Base-by-base conservation (phyloP, 306 rosid species). In the Carpinus viminea region DNA sequence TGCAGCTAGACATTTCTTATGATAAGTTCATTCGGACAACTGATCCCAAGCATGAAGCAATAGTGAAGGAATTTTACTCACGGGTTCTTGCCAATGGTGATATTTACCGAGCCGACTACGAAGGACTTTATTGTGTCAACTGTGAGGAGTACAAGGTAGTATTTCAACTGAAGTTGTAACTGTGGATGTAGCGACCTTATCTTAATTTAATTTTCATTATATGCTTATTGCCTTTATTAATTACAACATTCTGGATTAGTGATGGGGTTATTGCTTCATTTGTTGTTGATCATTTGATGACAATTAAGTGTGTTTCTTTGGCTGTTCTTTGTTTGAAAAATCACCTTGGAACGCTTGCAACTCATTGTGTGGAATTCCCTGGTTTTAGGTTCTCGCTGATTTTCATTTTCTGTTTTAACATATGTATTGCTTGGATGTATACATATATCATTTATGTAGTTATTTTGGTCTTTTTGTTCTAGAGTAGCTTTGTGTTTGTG, bases 101-200 rank as follows among this genome's bases (percentile, higher is more conserved):
- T 77, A 95, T 92, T 78, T 95, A 95, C 81, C 91, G 90, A 76
- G 97, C 98, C 83, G 96, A 95, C 78, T 95, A 92, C 70, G 98
- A 91, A 80, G 98, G 98, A 59, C 95, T 95, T 76, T 95, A 95
- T 87, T 95, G 98, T 75, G 87, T 95, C 78, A 92, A 90, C 74
- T 95, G 98, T 43, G 98, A 95, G 85, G 98, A 95, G 77, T 95
- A 95, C 79, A 95, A 95, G 98, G 97, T 94, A 59, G 28, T 77
- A 38, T 79, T 86, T 60, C 13, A 55, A 48, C 43, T 28, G 54
- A 78, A 70, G 79, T 74, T 75, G 31, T 55, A 60, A 60, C 31
- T 74, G 46, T 70, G 68, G 64, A 46, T 48, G 38, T 61, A 55
- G 34, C 69, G 54, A 72, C 20, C 11, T 66, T 74, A 8, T 18